Percentiles rank a stretch among this genome's conserved stretches.
Evolutionary conservation across 139 green algal species (phyloP).

Genomic region (Edaphochlamys debaryana): DNA sequence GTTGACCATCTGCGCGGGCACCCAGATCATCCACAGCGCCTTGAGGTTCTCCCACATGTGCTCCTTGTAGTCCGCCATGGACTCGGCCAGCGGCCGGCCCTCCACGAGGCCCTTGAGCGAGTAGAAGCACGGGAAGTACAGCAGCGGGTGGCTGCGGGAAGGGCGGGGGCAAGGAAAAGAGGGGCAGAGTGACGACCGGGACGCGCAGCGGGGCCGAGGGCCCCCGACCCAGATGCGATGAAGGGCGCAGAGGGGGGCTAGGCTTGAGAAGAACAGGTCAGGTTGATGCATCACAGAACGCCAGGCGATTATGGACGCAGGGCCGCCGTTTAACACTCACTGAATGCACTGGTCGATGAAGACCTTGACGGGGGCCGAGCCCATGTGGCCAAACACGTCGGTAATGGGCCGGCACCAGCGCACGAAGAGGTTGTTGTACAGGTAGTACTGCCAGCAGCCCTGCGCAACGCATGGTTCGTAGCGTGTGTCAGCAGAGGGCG

Average conservation of each 20-base stretch:
- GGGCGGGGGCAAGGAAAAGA: neutral
- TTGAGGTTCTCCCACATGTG: constrained; percentile 90
- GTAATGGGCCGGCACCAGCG: constrained; percentile 78
- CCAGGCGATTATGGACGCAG: too few species aligned
- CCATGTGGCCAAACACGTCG: constrained; percentile 72
- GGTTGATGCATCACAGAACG: too few species aligned
- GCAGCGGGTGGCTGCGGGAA: constrained; percentile 78
- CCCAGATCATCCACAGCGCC: constrained; percentile 88
- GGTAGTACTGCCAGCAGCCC: constrained; percentile 89
- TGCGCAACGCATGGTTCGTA: too few species aligned
- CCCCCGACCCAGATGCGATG: too few species aligned
- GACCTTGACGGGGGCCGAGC: constrained; percentile 77
- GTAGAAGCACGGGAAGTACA: constrained; percentile 93
- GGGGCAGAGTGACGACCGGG: too few species aligned
- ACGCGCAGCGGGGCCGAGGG: too few species aligned
- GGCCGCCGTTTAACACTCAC: too few species aligned
- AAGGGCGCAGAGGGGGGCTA: neutral
- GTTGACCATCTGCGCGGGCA: constrained; percentile 87
- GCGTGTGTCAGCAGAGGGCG: neutral
- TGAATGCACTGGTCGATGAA: constrained; percentile 91
- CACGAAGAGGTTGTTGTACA: constrained; percentile 88
- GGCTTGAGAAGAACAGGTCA: neutral
- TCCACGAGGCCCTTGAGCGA: constrained; percentile 76
- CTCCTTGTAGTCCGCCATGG: constrained; percentile 71
- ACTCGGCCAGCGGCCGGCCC: constrained; percentile 56